Base-by-base conservation (phyloP, 2,329 filamentous ascomycete genomes). In the Tolypocladium ophioglossoides region DNA sequence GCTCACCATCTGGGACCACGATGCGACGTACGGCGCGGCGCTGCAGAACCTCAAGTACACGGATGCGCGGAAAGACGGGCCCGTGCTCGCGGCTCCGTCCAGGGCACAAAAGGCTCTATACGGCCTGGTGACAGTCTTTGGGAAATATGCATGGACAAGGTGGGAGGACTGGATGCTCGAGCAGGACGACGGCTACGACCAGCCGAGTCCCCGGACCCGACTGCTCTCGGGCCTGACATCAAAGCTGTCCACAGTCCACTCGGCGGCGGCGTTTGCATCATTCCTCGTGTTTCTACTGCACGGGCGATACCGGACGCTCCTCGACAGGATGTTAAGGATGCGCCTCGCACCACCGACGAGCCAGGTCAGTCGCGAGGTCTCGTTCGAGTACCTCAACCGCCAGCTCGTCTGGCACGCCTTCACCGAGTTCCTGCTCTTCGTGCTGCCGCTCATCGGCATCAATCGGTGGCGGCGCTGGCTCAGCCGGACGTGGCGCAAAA, bases 371-470 rank as follows among this genome's bases (percentile, higher is more conserved):
- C 82, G 92, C 35, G 91, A 97, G 70, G 91, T 99, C 30, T 95
- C 89, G 1, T 97, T 99, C 67, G 94, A 99, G 72, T 97, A 96
- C 65, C 82, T 97, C 51, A 99, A 99, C 69, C 85, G 94, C 50
- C 94, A 99, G 72, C 83, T 99, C 12, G 94, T 99, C 39, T 99
- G 94, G 94, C 94, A 99, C 71, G 94, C 94, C n/a, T 96, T 99
- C 64, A 99, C 94, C 30, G 94, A 99, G 68, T 99, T 99, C 63
- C 77, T 99, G n/a, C 80, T 99, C 35, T 99, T 97, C 69, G 81
- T 97, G 20, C 78, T 99, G n/a, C 94, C 94, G 0, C 79, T 99
- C n/a, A 88, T 99, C 44, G 94, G 94, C 52, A 92, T 99, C 61
- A 86, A 88, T 64, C 83, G 91, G 60, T 99, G 94, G 94, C 83